Percentiles rank a stretch among this genome's conserved stretches.
These are phyloP conservation scores for Cryoendolithus antarcticus DNA, from an alignment of 2,329 filamentous ascomycete genomes.

Conservation along the genomic window DNA sequence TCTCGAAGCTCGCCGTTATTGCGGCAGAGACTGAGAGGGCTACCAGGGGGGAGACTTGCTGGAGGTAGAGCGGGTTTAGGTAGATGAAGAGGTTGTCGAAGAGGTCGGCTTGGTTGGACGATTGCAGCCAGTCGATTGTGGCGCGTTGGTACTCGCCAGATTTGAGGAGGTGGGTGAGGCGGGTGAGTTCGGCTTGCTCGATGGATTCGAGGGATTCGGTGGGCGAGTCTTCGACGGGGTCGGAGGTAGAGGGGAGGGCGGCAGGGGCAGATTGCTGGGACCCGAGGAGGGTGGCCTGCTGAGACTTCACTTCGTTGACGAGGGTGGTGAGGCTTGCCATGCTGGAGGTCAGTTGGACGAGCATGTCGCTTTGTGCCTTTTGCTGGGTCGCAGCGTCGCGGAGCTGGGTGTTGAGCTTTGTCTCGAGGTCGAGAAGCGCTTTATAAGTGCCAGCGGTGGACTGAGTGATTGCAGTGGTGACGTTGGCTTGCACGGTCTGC, in stretches of 20 bases:
- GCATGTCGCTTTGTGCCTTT: slow-evolving; percentile 2
- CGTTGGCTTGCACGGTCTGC: slow-evolving; percentile 39
- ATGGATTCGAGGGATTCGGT: slow-evolving; percentile 9
- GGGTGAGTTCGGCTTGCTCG: slow-evolving; percentile 46
- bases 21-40: slow-evolving; percentile 50
- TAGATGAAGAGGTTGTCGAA: slow-evolving; percentile 50
- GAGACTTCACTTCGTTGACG: slow-evolving; percentile 1
- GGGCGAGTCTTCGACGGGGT: not conserved
- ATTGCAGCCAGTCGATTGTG: slow-evolving; percentile 47
- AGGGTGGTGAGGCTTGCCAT: slow-evolving; percentile 2
- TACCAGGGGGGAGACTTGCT: slow-evolving; percentile 43
- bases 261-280: too few relatives aligned
- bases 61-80: slow-evolving; percentile 44
- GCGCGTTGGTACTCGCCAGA: slow-evolving; percentile 38
- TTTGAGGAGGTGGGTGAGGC: slow-evolving; percentile 51
- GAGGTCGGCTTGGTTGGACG: slow-evolving; percentile 43
- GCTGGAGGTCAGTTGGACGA: slow-evolving; percentile 4
- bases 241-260: too few relatives aligned
- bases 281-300: too few relatives aligned
- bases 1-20: slow-evolving; percentile 44
- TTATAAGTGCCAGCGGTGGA: slow-evolving; percentile 47
- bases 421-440: slow-evolving; percentile 54
- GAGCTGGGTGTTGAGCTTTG: slow-evolving; percentile 3
- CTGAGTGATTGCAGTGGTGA: slow-evolving; percentile 43
- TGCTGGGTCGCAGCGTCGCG: slow-evolving; percentile 3